Conservation (phyloP, 2,329 filamentous ascomycete species). For the Ceratocystiopsis minuta region DNA sequence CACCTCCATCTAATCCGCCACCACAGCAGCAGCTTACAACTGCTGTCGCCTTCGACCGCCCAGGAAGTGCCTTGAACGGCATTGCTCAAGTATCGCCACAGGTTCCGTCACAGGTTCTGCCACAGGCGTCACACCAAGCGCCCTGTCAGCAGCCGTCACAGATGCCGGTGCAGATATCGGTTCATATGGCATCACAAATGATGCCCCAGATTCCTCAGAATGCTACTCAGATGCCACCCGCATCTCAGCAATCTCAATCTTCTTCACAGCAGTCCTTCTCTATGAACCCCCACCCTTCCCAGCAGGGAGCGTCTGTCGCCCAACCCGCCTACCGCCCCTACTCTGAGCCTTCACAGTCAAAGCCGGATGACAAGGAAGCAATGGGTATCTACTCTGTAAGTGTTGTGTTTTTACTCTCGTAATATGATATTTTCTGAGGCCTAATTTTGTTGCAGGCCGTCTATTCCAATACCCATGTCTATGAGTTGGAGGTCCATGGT, state of each 20-base stretch:
- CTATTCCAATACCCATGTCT: constrained; percentile 90
- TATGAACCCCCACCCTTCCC: constrained; percentile 35
- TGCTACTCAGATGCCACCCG: constrained; percentile 10
- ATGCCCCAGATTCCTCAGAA: too few species aligned
- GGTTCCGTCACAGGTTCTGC: too few species aligned
- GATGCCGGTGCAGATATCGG: too few species aligned
- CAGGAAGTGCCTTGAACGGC: constrained; percentile 3
- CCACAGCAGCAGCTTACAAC: constrained; percentile 1
- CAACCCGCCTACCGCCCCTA: constrained; percentile 21
- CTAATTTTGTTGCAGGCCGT: constrained; percentile 37
- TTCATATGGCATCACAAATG: too few species aligned
- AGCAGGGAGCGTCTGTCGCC: constrained; percentile 21
- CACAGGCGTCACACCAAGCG: too few species aligned
- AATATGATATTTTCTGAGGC: background rate
- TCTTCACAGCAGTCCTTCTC: constrained; percentile 36
- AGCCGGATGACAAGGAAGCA: constrained; percentile 21
- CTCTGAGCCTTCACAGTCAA: constrained; percentile 16
- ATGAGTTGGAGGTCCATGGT: constrained; percentile 93
- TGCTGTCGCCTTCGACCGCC: constrained; percentile 8
- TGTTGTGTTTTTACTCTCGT: background rate
- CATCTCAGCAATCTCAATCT: constrained; percentile 17
- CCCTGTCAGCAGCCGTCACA: too few species aligned
- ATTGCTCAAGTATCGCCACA: background rate
- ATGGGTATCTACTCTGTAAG: constrained; percentile 46
- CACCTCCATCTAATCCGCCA: background rate